phyloP scores from a whole-genome alignment of 345 rosid species.

The Eucalyptus curtisii region DNA sequence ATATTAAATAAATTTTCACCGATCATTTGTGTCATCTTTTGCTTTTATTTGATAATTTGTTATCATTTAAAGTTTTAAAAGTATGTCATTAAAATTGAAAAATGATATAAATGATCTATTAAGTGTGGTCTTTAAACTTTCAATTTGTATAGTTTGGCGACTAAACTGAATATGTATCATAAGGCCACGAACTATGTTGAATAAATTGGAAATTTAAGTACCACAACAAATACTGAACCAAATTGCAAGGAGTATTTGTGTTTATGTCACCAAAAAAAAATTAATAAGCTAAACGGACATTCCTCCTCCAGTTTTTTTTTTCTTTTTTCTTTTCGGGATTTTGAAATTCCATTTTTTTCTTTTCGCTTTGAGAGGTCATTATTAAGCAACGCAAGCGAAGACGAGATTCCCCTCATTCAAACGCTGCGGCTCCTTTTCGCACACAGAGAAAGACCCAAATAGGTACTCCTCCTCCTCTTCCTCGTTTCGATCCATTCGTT shows the following conservation, averaged over 20 bases:
- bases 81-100: no score
- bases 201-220: rapidly evolving
- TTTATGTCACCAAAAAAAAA: not conserved
- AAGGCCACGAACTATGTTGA: rapidly evolving
- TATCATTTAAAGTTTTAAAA: no score
- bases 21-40: not conserved
- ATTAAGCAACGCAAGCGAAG: not conserved
- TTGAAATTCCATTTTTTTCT: not conserved
- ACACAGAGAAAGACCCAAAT: not conserved
- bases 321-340: not conserved
- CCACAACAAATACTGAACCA: rapidly evolving
- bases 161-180: no score
- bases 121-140: rapidly evolving
- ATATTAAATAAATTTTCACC: no score
- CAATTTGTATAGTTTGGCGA: no score
- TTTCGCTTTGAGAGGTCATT: not conserved
- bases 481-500: not conserved
- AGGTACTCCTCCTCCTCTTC: not conserved
- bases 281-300: not conserved
- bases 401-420: not conserved
- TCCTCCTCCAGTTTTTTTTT: not conserved
- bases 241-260: not conserved
- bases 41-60: no score
- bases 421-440: not conserved
- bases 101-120: no score